Evolutionary conservation across 2,329 filamentous ascomycete genomes (phyloP).

Genomic region (Fusarium xyrophilum): DNA sequence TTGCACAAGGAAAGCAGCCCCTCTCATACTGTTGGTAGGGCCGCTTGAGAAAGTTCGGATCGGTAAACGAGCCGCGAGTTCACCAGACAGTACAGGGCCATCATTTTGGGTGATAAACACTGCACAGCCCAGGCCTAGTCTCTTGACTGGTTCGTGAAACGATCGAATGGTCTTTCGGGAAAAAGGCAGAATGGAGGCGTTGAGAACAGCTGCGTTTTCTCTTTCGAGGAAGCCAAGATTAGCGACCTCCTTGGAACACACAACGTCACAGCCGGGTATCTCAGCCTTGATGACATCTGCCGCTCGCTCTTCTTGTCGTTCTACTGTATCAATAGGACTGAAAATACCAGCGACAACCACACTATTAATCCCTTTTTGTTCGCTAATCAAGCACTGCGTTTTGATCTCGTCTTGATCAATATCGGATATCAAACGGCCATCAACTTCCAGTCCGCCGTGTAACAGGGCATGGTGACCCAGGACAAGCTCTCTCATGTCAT

Average conservation of each 20-base stretch:
- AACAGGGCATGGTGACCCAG: conserved; percentile 55
- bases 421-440: conserved; percentile 55
- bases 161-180: conserved; percentile 63
- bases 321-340: conserved; percentile 58
- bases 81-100: conserved; percentile 64
- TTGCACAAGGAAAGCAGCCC: conserved; percentile 65
- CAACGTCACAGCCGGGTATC: conserved; percentile 53
- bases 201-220: conserved; percentile 70
- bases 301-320: conserved; percentile 57
- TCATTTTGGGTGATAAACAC: conserved; percentile 71
- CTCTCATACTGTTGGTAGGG: conserved; percentile 69
- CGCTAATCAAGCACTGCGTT: conserved; percentile 49
- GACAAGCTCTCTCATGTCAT: conserved; percentile 55
- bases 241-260: conserved; percentile 60
- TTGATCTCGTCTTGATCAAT: conserved; percentile 53
- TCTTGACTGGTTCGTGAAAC: conserved; percentile 60
- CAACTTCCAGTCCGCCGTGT: conserved; percentile 60
- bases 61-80: conserved; percentile 61
- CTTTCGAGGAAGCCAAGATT: conserved; percentile 65
- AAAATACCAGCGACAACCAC: conserved; percentile 60
- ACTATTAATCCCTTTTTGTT: conserved; percentile 52
- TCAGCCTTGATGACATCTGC: conserved; percentile 51
- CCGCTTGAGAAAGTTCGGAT: conserved; percentile 69
- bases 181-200: conserved; percentile 66
- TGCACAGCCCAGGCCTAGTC: conserved; percentile 58